A percentile compares a stretch with the other conserved stretches of the same genome.
Conservation (phyloP, 2,329 filamentous ascomycete species). For the Fusarium buxicola region DNA sequence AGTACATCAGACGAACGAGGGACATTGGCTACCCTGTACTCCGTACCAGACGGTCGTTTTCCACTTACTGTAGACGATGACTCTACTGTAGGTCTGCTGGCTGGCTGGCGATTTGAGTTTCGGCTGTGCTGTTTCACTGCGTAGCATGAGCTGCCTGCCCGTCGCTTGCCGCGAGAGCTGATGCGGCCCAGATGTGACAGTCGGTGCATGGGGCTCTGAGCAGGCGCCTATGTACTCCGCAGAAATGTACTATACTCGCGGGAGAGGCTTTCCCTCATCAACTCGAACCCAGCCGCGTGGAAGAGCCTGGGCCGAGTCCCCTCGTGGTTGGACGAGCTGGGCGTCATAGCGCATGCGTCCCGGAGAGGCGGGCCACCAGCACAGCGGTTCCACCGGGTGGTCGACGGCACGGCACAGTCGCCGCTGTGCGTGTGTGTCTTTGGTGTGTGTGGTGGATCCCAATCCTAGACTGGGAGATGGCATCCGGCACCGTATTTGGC, state of each 20-base stretch:
- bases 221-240: background rate
- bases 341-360: constrained; percentile 5
- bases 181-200: too few species aligned
- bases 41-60: background rate
- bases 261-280: background rate
- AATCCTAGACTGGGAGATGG: constrained; percentile 3
- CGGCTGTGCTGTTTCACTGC: too few species aligned
- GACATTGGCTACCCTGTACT: background rate
- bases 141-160: too few species aligned
- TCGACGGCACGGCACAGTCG: background rate
- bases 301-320: background rate
- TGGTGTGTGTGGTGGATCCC: background rate
- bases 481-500: background rate
- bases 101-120: too few species aligned
- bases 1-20: too few species aligned
- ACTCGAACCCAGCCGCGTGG: constrained; percentile 3
- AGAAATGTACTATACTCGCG: too few species aligned
- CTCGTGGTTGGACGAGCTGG: background rate
- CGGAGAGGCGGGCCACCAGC: background rate
- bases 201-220: background rate
- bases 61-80: too few species aligned
- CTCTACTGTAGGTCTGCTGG: too few species aligned
- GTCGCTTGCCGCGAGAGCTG: too few species aligned
- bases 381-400: constrained; percentile 4
- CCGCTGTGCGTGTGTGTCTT: too few species aligned